A percentile compares a stretch with the other conserved stretches of the same genome.
These are phyloP conservation scores for Aphanomyces invadans DNA, from an alignment of 352 stramenopile species.

Conservation along the genomic window DNA sequence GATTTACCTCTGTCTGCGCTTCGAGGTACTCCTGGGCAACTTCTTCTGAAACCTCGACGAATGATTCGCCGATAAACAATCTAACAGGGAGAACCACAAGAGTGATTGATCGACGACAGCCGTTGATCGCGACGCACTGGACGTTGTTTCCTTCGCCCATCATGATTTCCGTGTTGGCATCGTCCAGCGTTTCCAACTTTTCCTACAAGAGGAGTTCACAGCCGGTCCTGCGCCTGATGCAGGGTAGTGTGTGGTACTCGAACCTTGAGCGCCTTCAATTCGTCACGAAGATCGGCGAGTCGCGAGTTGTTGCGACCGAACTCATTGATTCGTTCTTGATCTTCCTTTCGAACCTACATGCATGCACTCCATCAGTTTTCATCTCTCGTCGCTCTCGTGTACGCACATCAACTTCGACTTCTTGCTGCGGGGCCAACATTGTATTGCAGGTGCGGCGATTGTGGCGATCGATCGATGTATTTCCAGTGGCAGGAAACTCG, in stretches of 20 bases:
- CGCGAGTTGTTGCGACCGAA: slow-evolving; percentile 95
- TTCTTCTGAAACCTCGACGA: slow-evolving; percentile 92
- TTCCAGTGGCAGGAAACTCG: background rate
- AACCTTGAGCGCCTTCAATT: slow-evolving; percentile 88
- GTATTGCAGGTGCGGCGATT: too few species aligned
- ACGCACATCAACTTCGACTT: slow-evolving; percentile 76
- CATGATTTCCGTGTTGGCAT: slow-evolving; percentile 97
- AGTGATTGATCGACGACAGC: background rate
- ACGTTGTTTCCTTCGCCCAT: slow-evolving; percentile 88
- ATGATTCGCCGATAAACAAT: slow-evolving; percentile 93
- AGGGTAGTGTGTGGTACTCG: background rate
- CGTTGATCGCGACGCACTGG: slow-evolving; percentile 35
- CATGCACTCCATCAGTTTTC: background rate
- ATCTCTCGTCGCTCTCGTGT: background rate
- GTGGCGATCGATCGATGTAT: background rate
- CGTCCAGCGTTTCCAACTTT: slow-evolving; percentile 92
- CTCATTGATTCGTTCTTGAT: slow-evolving; percentile 97
- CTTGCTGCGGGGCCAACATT: slow-evolving; percentile 73
- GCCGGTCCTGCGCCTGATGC: slow-evolving; percentile 8
- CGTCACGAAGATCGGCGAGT: slow-evolving; percentile 87
- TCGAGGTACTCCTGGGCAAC: slow-evolving; percentile 91
- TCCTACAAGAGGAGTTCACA: slow-evolving; percentile 44
- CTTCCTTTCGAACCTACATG: slow-evolving; percentile 89
- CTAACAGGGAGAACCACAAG: slow-evolving; percentile 30
- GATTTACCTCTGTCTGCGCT: slow-evolving; percentile 71